Evolutionary conservation across 495 filamentous ascomycete species (phyloP), one percentile per base, ranked within the genome.

Genomic region (Tuber umbilicatum): DNA sequence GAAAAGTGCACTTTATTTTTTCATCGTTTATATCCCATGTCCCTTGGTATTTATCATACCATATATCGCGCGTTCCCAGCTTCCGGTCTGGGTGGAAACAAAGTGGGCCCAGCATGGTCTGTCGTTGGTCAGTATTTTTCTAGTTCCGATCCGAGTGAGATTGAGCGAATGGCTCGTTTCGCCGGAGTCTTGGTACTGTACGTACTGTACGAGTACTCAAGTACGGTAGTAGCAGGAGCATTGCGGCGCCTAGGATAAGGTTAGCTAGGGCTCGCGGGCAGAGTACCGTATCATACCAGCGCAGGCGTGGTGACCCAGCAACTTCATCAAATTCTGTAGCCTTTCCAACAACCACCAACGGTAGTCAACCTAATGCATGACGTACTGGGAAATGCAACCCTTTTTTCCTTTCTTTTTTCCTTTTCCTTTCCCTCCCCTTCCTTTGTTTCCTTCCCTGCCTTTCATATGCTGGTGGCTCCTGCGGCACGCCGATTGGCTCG

Each of bases 381-480:
- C 27, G 55, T 64, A 35, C 70, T 35, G 41, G 39, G 39, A 42
- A 35, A 42, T 37, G 37, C 70, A 37, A 38, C 12, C 67, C 40
- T 67, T 55, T 69, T 14, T 35, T 47, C 5, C 16, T 5, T 19
- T 16, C 16, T 10, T 23, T 37, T 39, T 73, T 73, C 39, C 43
- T 73, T n/a, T 73, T 55, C 45, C 10, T 73, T 40, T 37, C 37
- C 42, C 43, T 37, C 35, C 17, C 16, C 43, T 74, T 43, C 10
- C 41, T 16, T 27, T 38, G 41, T 55, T 50, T 35, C 31, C 40
- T 74, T 31, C 67, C 41, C 50, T 74, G 19, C 43, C 64, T 55
- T 74, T 72, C 60, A 72, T 72, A 64, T 72, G 31, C 55, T 71
- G 73, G 35, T 45, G 47, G 69, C 27, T 42, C 60, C 35, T 31